These are phyloP conservation scores for Dothidotthia symphoricarpi DNA, from an alignment of 2,329 filamentous ascomycete species.

Conservation along the genomic window DNA sequence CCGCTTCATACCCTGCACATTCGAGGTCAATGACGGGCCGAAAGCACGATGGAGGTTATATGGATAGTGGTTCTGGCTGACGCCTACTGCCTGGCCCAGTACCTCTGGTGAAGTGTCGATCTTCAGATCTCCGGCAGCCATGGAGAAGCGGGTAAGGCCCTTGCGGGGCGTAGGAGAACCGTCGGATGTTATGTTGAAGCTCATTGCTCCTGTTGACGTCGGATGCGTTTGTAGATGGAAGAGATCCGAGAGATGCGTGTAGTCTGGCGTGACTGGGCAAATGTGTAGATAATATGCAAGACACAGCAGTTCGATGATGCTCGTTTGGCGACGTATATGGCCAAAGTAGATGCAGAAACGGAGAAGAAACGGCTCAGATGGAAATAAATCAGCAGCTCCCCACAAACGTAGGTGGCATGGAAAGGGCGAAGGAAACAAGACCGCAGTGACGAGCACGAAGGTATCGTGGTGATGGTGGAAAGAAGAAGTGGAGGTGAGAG, in stretches of 20 bases:
- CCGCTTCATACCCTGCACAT: conserved; percentile 40
- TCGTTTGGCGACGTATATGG: conserved; percentile 38
- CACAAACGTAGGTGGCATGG: conserved; percentile 7
- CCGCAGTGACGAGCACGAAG: conserved; percentile 6
- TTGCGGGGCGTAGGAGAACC: conserved; percentile 46
- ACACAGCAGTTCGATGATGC: conserved; percentile 24
- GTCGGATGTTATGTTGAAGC: conserved; percentile 43
- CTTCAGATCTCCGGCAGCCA: conserved; percentile 31
- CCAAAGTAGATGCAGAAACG: conserved; percentile 39
- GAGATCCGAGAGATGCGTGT: conserved; percentile 34
- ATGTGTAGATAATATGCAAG: conserved; percentile 40
- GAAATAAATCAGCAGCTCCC: conserved; percentile 24
- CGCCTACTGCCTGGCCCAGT: conserved; percentile 37
- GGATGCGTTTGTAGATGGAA: conserved; percentile 29
- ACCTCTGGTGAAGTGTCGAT: conserved; percentile 38
- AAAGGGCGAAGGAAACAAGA: conserved; percentile 21
- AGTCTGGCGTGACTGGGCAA: conserved; percentile 25
- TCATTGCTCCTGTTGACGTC: conserved; percentile 29
- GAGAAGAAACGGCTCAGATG: conserved; percentile 25
- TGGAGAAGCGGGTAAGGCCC: conserved; percentile 26
- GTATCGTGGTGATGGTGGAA: conserved; percentile 1
- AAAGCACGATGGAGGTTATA: conserved; percentile 17
- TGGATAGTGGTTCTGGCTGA: conserved; percentile 22
- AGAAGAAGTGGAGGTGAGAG: conserved; percentile 9
- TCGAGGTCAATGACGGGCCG: conserved; percentile 35